phyloP scores from a whole-genome alignment of 2,329 filamentous ascomycete genomes.

The Fusarium luffae region DNA sequence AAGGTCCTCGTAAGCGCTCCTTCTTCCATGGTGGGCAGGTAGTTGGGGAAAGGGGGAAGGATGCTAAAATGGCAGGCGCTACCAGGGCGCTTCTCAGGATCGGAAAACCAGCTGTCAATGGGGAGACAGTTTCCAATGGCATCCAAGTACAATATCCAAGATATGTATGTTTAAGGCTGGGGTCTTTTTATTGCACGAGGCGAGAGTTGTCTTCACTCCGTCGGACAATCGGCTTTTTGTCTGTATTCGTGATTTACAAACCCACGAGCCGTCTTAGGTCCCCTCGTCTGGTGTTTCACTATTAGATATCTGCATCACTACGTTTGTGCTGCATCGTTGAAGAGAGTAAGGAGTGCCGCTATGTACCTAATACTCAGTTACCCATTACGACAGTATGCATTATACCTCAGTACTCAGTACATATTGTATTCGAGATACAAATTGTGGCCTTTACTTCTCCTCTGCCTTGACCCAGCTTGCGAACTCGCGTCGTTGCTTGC shows the following conservation, averaged over 20 bases:
- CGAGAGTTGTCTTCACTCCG: background rate
- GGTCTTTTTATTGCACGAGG: background rate
- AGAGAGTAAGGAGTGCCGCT: background rate
- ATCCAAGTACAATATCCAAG: background rate
- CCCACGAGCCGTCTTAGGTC: background rate
- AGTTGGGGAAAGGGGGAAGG: background rate
- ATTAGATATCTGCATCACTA: background rate
- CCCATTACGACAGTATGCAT: background rate
- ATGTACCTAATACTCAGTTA: background rate
- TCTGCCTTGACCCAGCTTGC: slow-evolving; percentile 72
- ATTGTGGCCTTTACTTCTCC: slow-evolving; percentile 28
- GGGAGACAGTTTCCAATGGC: background rate
- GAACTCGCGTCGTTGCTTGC: slow-evolving; percentile 83
- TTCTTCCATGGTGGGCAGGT: background rate
- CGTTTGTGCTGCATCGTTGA: background rate
- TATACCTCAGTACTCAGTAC: background rate
- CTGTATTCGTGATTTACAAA: background rate
- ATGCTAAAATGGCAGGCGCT: background rate
- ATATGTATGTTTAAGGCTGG: background rate
- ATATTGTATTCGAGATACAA: background rate
- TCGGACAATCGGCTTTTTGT: background rate
- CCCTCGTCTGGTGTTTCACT: background rate
- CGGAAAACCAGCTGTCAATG: background rate
- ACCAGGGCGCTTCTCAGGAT: background rate
- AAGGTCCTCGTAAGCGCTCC: background rate